Conservation (phyloP, 306 rosid species). For the Corylus avellana region DNA sequence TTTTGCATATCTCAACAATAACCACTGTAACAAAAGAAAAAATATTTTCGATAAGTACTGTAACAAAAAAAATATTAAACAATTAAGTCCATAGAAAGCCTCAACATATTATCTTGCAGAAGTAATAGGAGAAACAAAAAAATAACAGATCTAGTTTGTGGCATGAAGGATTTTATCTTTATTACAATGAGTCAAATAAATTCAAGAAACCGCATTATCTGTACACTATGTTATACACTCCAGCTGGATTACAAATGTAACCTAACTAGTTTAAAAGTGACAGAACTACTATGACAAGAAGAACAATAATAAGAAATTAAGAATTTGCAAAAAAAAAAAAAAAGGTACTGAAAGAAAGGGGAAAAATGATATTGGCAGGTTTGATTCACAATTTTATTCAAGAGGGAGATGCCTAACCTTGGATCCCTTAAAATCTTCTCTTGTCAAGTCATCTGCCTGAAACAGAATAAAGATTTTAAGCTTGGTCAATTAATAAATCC, state of each 20-base stretch:
- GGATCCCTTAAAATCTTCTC: slow-evolving; percentile 84
- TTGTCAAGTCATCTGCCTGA: slow-evolving; percentile 74
- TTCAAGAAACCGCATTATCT: not conserved
- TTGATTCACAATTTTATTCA: not conserved
- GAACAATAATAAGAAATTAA: not conserved
- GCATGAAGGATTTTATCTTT: not conserved
- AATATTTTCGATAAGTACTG: slow-evolving; percentile 39
- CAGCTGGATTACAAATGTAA: not conserved
- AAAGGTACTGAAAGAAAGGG: not conserved
- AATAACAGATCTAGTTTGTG: slow-evolving; percentile 11
- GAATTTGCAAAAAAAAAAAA: not conserved
- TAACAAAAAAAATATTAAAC: slow-evolving; percentile 34
- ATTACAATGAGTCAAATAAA: not conserved
- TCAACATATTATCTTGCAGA: slow-evolving; percentile 17
- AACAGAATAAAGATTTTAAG: slow-evolving; percentile 14
- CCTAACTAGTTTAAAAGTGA: not conserved
- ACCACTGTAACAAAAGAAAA: slow-evolving; percentile 70
- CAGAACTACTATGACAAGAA: not conserved
- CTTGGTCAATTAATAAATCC: not conserved
- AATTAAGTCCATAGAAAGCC: slow-evolving; percentile 33
- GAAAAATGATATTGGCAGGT: not conserved
- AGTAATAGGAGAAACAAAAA: not conserved
- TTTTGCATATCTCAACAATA: slow-evolving; percentile 72
- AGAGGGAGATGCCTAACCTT: slow-evolving; percentile 58
- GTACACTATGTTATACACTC: no score